A percentile compares a stretch with the other conserved stretches of the same genome.
Conservation (phyloP, 1,284 basidiomycete species). For the Ceratobasidium sp. region DNA sequence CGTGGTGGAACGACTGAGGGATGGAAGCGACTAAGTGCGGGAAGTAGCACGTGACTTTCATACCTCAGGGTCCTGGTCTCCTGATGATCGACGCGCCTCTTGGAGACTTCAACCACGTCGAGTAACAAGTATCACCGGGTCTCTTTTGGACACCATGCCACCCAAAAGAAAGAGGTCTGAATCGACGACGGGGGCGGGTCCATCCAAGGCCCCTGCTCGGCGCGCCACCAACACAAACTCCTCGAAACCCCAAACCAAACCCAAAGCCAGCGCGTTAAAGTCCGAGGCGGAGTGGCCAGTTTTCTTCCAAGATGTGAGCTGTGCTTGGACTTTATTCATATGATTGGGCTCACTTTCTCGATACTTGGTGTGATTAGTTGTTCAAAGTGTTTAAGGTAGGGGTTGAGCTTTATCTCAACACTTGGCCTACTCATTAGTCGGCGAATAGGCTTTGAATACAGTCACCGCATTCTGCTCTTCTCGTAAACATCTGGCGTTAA, state of each 20-base stretch:
- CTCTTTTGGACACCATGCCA: slow-evolving; percentile 8
- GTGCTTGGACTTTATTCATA: not conserved
- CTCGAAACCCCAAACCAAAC: slow-evolving; percentile 14
- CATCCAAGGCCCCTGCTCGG: slow-evolving; percentile 27
- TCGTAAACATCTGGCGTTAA: slow-evolving; percentile 80
- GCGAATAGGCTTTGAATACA: slow-evolving; percentile 75
- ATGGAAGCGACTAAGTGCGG: slow-evolving; percentile 11
- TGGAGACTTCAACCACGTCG: not conserved
- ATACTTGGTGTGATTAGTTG: slow-evolving; percentile 43
- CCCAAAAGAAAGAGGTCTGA: slow-evolving; percentile 38
- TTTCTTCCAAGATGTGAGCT: slow-evolving; percentile 35
- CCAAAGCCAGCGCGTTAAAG: slow-evolving; percentile 13
- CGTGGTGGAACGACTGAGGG: slow-evolving; percentile 29
- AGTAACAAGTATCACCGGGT: not conserved
- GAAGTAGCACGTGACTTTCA: slow-evolving; percentile 20
- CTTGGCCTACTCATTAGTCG: slow-evolving; percentile 1
- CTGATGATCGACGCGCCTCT: slow-evolving; percentile 37
- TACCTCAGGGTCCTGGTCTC: slow-evolving; percentile 13
- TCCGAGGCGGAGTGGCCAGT: slow-evolving; percentile 24
- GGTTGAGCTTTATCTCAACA: not conserved
- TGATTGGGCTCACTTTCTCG: not conserved
- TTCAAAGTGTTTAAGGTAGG: slow-evolving; percentile 50
- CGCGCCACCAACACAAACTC: slow-evolving; percentile 11
- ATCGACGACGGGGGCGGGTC: not conserved
- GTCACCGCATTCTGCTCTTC: slow-evolving; percentile 88